A percentile compares a stretch with the other conserved stretches of the same genome.
Evolutionary conservation across 225 moss, liverwort and hornwort genomes (phyloP).

Genomic region (Marchantia paleacea): DNA sequence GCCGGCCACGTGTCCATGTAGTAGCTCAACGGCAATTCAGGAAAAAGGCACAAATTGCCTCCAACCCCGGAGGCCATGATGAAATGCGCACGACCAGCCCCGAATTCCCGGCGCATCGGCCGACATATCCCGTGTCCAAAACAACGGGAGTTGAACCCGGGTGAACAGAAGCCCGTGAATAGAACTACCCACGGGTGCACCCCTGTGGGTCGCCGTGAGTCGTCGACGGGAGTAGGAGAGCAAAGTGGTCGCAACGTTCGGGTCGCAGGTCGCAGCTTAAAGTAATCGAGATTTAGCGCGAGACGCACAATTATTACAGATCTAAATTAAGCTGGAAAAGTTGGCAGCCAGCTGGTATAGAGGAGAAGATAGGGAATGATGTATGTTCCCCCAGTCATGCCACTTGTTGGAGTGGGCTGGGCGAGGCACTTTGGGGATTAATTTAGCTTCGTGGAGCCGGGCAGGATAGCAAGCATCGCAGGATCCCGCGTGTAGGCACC

Average conservation of each 20-base stretch:
- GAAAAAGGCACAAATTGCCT: background rate
- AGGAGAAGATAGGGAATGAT: background rate
- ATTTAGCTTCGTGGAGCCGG: too few relatives aligned
- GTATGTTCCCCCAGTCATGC: too few relatives aligned
- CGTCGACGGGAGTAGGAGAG: background rate
- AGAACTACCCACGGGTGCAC: background rate
- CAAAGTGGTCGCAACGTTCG: background rate
- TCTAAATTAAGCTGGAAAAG: background rate
- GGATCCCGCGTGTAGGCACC: too few relatives aligned
- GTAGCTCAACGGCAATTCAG: background rate
- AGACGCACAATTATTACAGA: background rate
- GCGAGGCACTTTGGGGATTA: too few relatives aligned
- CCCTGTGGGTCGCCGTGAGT: background rate
- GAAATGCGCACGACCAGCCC: conserved; percentile 4
- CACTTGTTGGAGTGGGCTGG: background rate
- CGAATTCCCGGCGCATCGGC: background rate
- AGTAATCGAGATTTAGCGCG: too few relatives aligned
- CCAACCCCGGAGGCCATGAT: background rate
- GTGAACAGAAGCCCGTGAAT: too few relatives aligned
- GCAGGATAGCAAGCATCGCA: too few relatives aligned
- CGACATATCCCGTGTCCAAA: conserved; percentile 3
- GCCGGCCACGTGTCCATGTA: background rate
- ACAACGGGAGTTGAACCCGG: background rate
- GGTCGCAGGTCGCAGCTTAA: background rate
- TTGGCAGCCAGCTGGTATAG: conserved; percentile 8